Conservation (phyloP, 352 stramenopile genomes). For the Phytopythium delawarense region DNA sequence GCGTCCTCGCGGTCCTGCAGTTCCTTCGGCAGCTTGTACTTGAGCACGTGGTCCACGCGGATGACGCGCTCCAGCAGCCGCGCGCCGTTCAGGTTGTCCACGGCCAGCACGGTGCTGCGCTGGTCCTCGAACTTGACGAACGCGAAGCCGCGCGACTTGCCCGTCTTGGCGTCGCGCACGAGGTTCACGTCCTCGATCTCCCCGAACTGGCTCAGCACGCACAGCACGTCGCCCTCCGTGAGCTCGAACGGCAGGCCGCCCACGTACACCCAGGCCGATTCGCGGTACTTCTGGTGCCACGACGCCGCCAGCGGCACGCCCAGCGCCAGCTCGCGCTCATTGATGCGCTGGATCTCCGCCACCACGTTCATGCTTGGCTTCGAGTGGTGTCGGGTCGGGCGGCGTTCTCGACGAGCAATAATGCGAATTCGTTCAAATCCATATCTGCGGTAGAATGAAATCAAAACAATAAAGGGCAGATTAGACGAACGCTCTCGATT, state of each 20-base stretch:
- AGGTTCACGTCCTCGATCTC: conserved; percentile 97
- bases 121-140: conserved; percentile 98
- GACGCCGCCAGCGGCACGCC: conserved; percentile 61
- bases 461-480: no score
- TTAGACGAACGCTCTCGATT: no score
- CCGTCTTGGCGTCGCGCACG: conserved; percentile 93
- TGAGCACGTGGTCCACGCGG: conserved; percentile 96
- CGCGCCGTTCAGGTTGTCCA: conserved; percentile 96
- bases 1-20: conserved; percentile 79
- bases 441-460: no score
- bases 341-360: conserved; percentile 79
- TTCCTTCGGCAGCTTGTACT: conserved; percentile 95
- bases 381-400: no score
- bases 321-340: conserved; percentile 77
- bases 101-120: conserved; percentile 93
- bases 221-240: conserved; percentile 95
- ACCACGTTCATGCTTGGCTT: conserved; percentile 77
- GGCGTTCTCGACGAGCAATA: no score
- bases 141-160: conserved; percentile 94
- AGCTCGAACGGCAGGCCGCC: conserved; percentile 92
- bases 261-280: conserved; percentile 96
- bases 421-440: no score
- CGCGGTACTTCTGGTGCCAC: conserved; percentile 86
- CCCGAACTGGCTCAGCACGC: conserved; percentile 84
- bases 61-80: conserved; percentile 91